Base-by-base conservation (phyloP, 2,329 filamentous ascomycete genomes). In the Orbilia javanica region DNA sequence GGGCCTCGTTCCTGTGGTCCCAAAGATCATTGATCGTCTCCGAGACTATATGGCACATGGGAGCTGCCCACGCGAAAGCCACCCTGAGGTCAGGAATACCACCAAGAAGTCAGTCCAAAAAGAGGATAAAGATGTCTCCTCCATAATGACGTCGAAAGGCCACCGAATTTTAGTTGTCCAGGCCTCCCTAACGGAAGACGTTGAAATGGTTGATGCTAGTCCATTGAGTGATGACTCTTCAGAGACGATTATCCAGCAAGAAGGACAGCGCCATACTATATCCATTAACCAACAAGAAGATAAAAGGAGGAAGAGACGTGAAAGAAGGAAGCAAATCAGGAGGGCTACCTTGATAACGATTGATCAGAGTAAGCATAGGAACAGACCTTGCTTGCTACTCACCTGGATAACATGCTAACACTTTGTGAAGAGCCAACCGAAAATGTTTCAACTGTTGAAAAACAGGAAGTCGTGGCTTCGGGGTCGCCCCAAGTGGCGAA, bases 31-130 rank as follows among this genome's bases (percentile, higher is more conserved):
- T 2, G 65, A 60, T 20, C 57, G 73, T 20, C 50, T 77, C 29
- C 55, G 57, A n/a, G 50, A 70, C 0, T 36, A 52, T 29, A 71
- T 70, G 48, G 15, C 50, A 29, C 57, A 53, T 7, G 73, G 57
- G 57, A 70, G 55, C n/a, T 76, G 72, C 39, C 72, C 72, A 34
- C 72, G 72, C 20, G 72, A 70, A 48, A 52, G 57, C 36, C 72
- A 70, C 27, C 44, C 48, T 10, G 66, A 65, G 8, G 18, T 48
- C 18, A 66, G 36, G 15, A 36, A n/a, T 18, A 20, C 7, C 4
- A 18, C 18, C 1, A 55, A 27, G 34, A 34, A 52, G 7, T 29
- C 60, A 8, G n/a, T 22, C 18, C 57, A 69, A n/a, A 36, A 11
- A 7, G 70, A 68, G 20, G 29, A 31, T 8, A 15, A 74, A 25